Percentiles rank a stretch among this genome's conserved stretches.
phyloP scores from a whole-genome alignment of 164 flowering plant species.

The Macadamia integrifolia region DNA sequence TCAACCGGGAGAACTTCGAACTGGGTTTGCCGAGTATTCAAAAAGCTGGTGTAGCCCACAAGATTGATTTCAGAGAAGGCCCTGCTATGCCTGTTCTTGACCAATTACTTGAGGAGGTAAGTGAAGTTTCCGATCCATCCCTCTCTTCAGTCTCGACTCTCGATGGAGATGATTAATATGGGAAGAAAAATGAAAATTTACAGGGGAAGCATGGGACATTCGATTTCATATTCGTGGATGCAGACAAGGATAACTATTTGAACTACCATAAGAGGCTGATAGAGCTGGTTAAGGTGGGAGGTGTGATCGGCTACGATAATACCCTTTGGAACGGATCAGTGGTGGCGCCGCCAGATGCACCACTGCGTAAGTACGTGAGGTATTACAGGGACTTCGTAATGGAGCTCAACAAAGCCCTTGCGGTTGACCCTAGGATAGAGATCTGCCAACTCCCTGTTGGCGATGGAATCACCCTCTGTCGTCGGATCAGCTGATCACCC shows the following conservation, averaged over 20 bases:
- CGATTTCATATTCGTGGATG: constrained; percentile 96
- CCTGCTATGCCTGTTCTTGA: constrained; percentile 94
- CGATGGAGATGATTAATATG: background rate
- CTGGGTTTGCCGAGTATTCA: constrained; percentile 76
- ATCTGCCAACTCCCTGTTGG: constrained; percentile 96
- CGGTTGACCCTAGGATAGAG: constrained; percentile 87
- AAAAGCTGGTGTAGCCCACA: constrained; percentile 95
- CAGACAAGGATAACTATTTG: constrained; percentile 92
- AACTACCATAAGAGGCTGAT: constrained; percentile 93
- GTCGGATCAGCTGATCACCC: constrained; percentile 57
- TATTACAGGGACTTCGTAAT: constrained; percentile 88
- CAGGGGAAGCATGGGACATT: constrained; percentile 79
- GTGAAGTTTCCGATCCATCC: background rate
- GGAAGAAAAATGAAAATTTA: background rate
- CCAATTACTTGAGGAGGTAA: constrained; percentile 72
- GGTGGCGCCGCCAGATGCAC: constrained; percentile 89
- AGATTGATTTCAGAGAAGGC: constrained; percentile 92
- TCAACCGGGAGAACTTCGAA: constrained; percentile 84
- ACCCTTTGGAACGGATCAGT: constrained; percentile 97
- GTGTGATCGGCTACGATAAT: constrained; percentile 95
- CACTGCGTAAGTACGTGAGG: constrained; percentile 77
- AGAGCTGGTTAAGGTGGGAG: constrained; percentile 85
- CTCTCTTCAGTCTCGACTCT: background rate
- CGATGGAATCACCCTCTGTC: constrained; percentile 93
- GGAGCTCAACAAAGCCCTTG: constrained; percentile 91